Conservation (phyloP, 208 protist species). For the Crithidia expoeki region DNA sequence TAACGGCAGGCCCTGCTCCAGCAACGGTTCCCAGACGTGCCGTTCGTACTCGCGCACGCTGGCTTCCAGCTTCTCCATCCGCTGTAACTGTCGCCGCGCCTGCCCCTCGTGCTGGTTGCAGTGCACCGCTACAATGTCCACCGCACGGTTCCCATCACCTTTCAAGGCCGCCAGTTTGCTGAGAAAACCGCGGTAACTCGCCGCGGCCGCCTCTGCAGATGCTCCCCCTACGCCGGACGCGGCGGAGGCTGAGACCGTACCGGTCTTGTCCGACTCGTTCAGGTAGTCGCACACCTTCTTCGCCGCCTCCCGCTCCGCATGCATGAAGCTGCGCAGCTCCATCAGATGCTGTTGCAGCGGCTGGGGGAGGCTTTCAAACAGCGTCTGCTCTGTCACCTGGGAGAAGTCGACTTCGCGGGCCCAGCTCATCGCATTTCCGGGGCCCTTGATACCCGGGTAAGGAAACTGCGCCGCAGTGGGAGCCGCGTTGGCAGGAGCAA, state of each 20-base stretch:
- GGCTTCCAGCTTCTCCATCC: constrained; percentile 63
- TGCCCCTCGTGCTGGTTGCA: constrained; percentile 70
- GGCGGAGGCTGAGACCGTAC: neutral
- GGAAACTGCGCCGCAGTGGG: constrained; percentile 48
- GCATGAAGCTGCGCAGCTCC: constrained; percentile 77
- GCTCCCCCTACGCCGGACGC: neutral
- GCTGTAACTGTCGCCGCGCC: constrained; percentile 41
- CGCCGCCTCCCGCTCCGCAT: constrained; percentile 60
- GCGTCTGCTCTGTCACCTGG: constrained; percentile 66
- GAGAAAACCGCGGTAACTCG: constrained; percentile 40
- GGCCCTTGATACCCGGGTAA: constrained; percentile 74
- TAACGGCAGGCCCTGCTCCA: constrained; percentile 43
- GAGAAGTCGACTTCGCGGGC: constrained; percentile 68
- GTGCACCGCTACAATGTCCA: constrained; percentile 60
- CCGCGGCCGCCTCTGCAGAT: constrained; percentile 16
- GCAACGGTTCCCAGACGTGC: constrained; percentile 68
- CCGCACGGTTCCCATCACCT: constrained; percentile 41
- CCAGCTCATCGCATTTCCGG: constrained; percentile 70
- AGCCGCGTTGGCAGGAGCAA: constrained; percentile 6
- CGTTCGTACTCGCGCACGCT: constrained; percentile 61
- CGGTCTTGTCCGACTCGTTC: constrained; percentile 38
- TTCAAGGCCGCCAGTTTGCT: constrained; percentile 36
- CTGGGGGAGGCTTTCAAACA: constrained; percentile 69
- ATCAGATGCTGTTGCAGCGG: constrained; percentile 78
- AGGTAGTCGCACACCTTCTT: constrained; percentile 63